These are phyloP conservation scores for Cronartium ribicola DNA, from an alignment of 1,284 basidiomycete species.

Conservation along the genomic window DNA sequence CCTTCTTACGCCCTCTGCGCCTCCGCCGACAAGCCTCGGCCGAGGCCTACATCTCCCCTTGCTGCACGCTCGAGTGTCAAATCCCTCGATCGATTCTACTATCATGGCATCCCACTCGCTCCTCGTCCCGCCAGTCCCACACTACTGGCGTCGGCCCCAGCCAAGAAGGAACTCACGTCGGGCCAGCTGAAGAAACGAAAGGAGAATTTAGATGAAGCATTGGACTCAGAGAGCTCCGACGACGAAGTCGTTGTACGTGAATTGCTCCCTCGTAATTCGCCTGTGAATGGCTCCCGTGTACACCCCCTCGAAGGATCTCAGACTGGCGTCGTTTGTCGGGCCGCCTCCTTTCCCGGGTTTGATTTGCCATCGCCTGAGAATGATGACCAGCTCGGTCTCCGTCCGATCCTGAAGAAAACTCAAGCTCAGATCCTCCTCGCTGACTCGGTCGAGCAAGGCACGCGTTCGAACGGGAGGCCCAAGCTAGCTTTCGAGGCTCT, in stretches of 20 bases:
- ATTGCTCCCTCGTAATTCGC: constrained; percentile 1
- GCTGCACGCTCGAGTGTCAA: constrained; percentile 8
- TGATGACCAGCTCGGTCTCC: constrained; percentile 6
- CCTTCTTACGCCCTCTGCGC: not conserved
- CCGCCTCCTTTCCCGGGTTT: constrained; percentile 13
- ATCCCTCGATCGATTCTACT: constrained; percentile 23
- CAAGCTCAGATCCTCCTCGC: constrained; percentile 14
- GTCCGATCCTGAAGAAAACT: constrained; percentile 35
- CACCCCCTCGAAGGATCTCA: not conserved
- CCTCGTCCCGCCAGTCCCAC: constrained; percentile 25
- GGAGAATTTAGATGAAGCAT: not conserved
- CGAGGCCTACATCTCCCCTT: constrained; percentile 13
- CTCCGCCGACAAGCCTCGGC: not conserved
- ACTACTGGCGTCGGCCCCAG: constrained; percentile 1
- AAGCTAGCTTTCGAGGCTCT: constrained; percentile 24
- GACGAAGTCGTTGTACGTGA: constrained; percentile 17
- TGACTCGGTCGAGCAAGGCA: constrained; percentile 30
- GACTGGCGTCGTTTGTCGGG: not conserved
- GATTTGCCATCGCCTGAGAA: not conserved
- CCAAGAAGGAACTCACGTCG: constrained; percentile 3
- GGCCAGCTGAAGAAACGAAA: not conserved
- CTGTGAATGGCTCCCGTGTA: not conserved
- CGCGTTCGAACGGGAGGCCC: constrained; percentile 23
- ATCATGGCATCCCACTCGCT: constrained; percentile 4
- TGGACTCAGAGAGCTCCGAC: constrained; percentile 20